Base-by-base conservation (phyloP, 129 eudicot genomes). In the Solidago caesia region DNA sequence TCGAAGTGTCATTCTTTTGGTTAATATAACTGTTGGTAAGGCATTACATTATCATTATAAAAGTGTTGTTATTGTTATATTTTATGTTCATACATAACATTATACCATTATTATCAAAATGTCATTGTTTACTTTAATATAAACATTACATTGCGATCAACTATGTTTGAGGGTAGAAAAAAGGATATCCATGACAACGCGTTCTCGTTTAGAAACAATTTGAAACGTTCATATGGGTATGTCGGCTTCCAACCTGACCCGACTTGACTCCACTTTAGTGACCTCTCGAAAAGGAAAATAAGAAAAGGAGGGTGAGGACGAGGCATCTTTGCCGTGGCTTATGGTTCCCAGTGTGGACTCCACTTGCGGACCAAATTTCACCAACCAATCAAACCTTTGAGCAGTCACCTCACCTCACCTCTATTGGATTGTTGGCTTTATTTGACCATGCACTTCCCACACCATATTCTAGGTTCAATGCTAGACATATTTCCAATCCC, bases 311-410 rank as follows among this genome's bases (percentile, higher is more conserved):
- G 44, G 2, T 33, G 39, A 33, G 39, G 77, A 44, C 4, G 43
- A 39, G 25, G 81, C 76, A 77, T 77, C 81, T 77, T 70, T 71
- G 81, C 60, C 71, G 81, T 70, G 71, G 65, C 71, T 8, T 48
- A 48, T 46, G 60, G 68, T 76, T 56, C 49, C 48, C 60, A 67
- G 26, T 13, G 71, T 70, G 76, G 81, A 64, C 29, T 44, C 75
- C 64, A 69, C 64, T 4, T 15, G n/a, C 69, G 41, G 39, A 33
- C 39, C 39, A 33, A 33, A 33, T 1, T 33, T 33, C 39, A 33
- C 43, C 63, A 69, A 15, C 81, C 81, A 77, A 58, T 77, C n/a
- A 59, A 7, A 77, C 39, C 16, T 5, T 58, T 16, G 73, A 11
- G 25, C 46, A 46, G 52, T 77, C 68, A 11, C 52, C 48, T 45